Conservation (phyloP, 2,329 filamentous ascomycete species). For the Nannizziopsis barbatae region DNA sequence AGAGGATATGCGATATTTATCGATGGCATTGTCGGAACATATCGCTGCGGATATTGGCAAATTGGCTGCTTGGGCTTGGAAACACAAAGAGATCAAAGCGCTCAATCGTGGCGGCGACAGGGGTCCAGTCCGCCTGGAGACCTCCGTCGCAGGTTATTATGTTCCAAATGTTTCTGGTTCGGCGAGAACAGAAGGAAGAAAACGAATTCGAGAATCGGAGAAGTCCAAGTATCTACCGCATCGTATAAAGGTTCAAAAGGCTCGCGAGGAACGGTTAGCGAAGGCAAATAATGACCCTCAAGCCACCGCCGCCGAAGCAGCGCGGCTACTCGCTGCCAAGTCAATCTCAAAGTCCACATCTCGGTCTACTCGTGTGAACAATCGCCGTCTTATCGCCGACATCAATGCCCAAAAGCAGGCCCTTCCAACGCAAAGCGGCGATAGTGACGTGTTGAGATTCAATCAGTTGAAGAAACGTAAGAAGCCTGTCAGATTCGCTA, state of each 20-base stretch:
- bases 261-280: slow-evolving; percentile 76
- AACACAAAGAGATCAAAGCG: slow-evolving; percentile 60
- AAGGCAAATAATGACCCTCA: slow-evolving; percentile 54
- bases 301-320: slow-evolving; percentile 56
- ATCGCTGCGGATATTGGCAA: slow-evolving; percentile 44
- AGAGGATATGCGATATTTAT: slow-evolving; percentile 51
- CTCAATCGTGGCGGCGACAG: slow-evolving; percentile 49
- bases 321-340: slow-evolving; percentile 66
- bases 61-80: slow-evolving; percentile 55
- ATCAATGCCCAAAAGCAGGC: slow-evolving; percentile 87
- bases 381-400: slow-evolving; percentile 85
- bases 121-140: slow-evolving; percentile 43
- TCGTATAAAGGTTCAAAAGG: slow-evolving; percentile 89
- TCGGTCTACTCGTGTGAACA: slow-evolving; percentile 86
- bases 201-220: slow-evolving; percentile 92
- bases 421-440: slow-evolving; percentile 55
- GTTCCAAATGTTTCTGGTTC: slow-evolving; percentile 75
- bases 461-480: slow-evolving; percentile 99
- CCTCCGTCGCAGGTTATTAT: slow-evolving; percentile 58
- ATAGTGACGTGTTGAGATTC: slow-evolving; percentile 88
- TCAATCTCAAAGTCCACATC: slow-evolving; percentile 78
- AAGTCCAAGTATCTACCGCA: slow-evolving; percentile 98
- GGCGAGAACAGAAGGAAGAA: slow-evolving; percentile 83
- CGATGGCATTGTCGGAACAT: slow-evolving; percentile 40
- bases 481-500: slow-evolving; percentile 95